Percentiles rank a stretch among this genome's conserved stretches.
phyloP scores from a whole-genome alignment of 371 early-diverging fungal genomes.

The Parasitella parasitica region DNA sequence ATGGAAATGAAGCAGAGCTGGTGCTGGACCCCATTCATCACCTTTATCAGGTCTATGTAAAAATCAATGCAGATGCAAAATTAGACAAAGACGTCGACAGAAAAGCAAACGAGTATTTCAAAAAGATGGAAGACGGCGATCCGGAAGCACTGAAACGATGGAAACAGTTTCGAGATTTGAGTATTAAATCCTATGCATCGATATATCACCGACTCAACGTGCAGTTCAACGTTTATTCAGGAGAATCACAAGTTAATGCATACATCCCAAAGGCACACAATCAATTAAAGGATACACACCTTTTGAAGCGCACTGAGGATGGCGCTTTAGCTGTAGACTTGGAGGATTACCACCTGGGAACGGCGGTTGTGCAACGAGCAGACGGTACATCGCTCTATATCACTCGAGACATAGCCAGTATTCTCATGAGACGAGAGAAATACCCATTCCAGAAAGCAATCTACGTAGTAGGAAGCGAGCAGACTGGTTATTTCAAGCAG shows the following conservation, averaged over 20 bases:
- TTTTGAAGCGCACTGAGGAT: slow-evolving; percentile 57
- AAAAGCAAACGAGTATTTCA: slow-evolving; percentile 90
- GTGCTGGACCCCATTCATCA: slow-evolving; percentile 91
- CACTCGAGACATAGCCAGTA: slow-evolving; percentile 95
- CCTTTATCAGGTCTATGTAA: slow-evolving; percentile 95
- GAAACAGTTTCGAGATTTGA: slow-evolving; percentile 85
- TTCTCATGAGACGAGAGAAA: slow-evolving; percentile 73
- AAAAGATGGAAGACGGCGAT: slow-evolving; percentile 92
- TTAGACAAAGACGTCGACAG: slow-evolving; percentile 61
- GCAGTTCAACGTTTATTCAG: slow-evolving; percentile 95
- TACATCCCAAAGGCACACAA: slow-evolving; percentile 70
- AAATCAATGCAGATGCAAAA: slow-evolving; percentile 72
- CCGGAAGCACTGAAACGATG: slow-evolving; percentile 75
- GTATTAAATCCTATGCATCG: slow-evolving; percentile 83
- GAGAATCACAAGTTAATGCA: slow-evolving; percentile 88
- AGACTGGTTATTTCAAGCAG: slow-evolving; percentile 90
- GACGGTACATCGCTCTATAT: slow-evolving; percentile 96
- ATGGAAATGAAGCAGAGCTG: slow-evolving; percentile 81
- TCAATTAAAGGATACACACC: slow-evolving; percentile 39
- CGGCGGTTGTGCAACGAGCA: slow-evolving; percentile 75
- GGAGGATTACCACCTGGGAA: slow-evolving; percentile 70
- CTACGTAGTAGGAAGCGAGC: slow-evolving; percentile 94
- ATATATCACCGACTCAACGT: slow-evolving; percentile 89
- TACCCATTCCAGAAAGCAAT: slow-evolving; percentile 78
- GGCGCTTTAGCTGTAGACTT: slow-evolving; percentile 82